Percentiles rank a stretch among this genome's conserved stretches.
phyloP scores from a whole-genome alignment of 2,329 filamentous ascomycete genomes.

The Alternaria sp. region DNA sequence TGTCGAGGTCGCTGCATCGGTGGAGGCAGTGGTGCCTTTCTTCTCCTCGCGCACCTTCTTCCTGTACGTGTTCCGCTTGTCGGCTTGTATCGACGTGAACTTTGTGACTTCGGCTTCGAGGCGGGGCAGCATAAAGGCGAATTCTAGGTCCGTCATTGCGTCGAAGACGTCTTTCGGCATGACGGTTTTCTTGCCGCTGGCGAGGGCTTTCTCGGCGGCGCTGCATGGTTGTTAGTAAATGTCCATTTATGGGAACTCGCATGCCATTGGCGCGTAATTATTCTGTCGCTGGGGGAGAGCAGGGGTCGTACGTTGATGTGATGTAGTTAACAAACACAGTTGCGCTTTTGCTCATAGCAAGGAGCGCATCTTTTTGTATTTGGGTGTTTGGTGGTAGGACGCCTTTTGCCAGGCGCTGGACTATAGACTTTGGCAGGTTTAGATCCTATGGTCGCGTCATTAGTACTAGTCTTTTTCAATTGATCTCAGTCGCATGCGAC shows the following conservation, averaged over 20 bases:
- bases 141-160: constrained; percentile 78
- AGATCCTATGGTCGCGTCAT: constrained; percentile 59
- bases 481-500: constrained; percentile 7
- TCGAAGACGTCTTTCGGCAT: constrained; percentile 76
- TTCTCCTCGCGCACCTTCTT: constrained; percentile 73
- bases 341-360: constrained; percentile 80
- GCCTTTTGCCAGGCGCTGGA: constrained; percentile 79
- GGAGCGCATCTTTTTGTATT: constrained; percentile 80
- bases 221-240: constrained; percentile 52
- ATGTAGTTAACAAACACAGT: constrained; percentile 86
- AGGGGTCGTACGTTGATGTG: constrained; percentile 67
- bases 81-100: constrained; percentile 74
- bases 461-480: neutral
- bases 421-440: constrained; percentile 79
- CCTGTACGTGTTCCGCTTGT: constrained; percentile 76
- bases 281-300: neutral
- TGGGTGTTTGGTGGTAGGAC: constrained; percentile 81
- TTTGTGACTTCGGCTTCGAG: constrained; percentile 79
- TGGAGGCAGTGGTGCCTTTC: constrained; percentile 27
- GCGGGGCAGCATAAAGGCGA: constrained; percentile 71
- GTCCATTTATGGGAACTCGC: neutral
- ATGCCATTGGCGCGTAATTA: neutral
- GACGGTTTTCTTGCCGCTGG: constrained; percentile 78
- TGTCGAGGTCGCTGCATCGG: neutral
- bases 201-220: constrained; percentile 73